phyloP scores from a whole-genome alignment of 768 basidiomycete species.

The Tulasnella sp. region DNA sequence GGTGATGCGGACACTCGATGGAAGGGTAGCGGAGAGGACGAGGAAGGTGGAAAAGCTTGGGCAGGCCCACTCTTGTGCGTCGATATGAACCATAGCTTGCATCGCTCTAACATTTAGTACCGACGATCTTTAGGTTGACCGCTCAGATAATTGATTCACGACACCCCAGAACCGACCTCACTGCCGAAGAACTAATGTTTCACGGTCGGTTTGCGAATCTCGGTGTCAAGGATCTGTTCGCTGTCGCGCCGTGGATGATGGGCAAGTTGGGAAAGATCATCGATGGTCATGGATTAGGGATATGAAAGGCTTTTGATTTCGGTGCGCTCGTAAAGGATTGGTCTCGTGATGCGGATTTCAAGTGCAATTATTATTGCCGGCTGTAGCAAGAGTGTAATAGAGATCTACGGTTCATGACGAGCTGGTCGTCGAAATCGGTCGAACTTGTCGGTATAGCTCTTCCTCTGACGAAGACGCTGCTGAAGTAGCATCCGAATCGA shows the following conservation, averaged over 20 bases:
- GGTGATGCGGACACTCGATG: conserved; percentile 61
- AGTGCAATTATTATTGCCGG: neutral
- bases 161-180: neutral
- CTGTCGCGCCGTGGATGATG: conserved; percentile 77
- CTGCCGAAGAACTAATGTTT: neutral
- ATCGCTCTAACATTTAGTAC: neutral
- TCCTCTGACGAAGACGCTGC: conserved; percentile 83
- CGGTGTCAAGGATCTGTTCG: conserved; percentile 61
- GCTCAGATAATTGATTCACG: conserved; percentile 13
- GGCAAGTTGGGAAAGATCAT: conserved; percentile 60
- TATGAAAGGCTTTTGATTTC: neutral
- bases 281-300: conserved; percentile 43
- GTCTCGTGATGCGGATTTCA: neutral
- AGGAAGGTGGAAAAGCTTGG: conserved; percentile 31
- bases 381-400: neutral
- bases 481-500: conserved; percentile 49
- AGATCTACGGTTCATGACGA: neutral
- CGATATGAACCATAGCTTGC: neutral
- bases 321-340: neutral
- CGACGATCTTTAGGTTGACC: conserved; percentile 13
- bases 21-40: conserved; percentile 49
- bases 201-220: conserved; percentile 59
- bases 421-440: conserved; percentile 3
- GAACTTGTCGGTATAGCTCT: conserved; percentile 58
- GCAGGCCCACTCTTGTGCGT: conserved; percentile 31